Evolutionary conservation across 2,329 filamentous ascomycete genomes (phyloP), one percentile per base, ranked within the genome.

Genomic region (Eutypa lata): DNA sequence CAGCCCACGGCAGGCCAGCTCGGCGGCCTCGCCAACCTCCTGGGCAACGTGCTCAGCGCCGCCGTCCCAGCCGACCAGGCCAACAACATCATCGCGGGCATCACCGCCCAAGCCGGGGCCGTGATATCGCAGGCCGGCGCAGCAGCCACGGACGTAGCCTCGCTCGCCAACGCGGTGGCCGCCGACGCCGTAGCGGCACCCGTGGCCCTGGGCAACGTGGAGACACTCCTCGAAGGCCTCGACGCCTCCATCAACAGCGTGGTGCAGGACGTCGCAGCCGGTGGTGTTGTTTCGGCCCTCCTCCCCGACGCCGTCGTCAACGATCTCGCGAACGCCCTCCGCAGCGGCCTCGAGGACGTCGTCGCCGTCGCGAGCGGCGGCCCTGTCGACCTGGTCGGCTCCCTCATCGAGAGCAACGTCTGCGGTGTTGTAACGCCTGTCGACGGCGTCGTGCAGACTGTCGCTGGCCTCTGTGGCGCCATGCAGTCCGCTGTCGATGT

Each of bases 401-500:
- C 59, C 21, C 26, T 64, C 11, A 53, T 62, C 13, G 59, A 65
- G 33, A 47, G 61, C 8, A 60, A 63, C 53, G 42, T 61, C 31
- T 67, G 64, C 48, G 56, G 54, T 18, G 50, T 57, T 21, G 54
- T 59, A n/a, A 62, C 57, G 8, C 13, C 53, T 33, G 52, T 65
- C 5, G 57, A 64, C 35, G 63, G 61, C n/a, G 49, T 62, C 3
- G 45, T 63, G 38, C 54, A 52, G 8, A 66, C 61, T 1, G 54
- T 66, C 51, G 59, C 57, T 31, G 62, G 61, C 2, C 21, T 64
- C 8, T 67, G 65, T 48, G 59, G 56, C 31, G 48, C 58, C 16
- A 64, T 62, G 46, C 50, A 57, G 48, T 59, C 59, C n/a, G 56
- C 48, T 1, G 47, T 58, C 13, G 24, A 40, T 26, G 49, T 49